Conservation (phyloP, 495 filamentous ascomycete species). For the Tuber melanosporum region DNA sequence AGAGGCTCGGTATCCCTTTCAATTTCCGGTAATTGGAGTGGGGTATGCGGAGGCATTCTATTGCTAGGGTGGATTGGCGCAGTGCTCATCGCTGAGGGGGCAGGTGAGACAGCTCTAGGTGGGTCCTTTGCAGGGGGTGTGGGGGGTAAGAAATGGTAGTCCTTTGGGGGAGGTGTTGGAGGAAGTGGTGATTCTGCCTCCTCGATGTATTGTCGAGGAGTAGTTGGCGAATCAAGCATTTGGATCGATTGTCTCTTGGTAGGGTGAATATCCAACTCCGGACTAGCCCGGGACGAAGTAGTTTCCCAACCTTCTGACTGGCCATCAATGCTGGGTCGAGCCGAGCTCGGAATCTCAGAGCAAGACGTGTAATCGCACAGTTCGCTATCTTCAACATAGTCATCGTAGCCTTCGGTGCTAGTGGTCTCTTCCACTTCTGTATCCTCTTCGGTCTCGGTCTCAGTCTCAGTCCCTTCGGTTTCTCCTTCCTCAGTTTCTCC, state of each 20-base stretch:
- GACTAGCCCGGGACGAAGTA: constrained; percentile 36
- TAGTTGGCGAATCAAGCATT: constrained; percentile 37
- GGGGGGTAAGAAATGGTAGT: constrained; percentile 37
- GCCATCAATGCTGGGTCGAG: constrained; percentile 28
- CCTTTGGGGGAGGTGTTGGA: constrained; percentile 41
- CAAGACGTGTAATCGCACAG: constrained; percentile 41
- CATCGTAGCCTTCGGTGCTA: constrained; percentile 15
- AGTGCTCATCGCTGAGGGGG: constrained; percentile 30
- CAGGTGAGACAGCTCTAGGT: constrained; percentile 34
- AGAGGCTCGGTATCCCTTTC: constrained; percentile 40
- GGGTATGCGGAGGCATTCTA: constrained; percentile 36
- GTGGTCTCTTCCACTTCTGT: constrained; percentile 30
- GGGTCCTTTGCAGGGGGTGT: constrained; percentile 38
- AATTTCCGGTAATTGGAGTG: constrained; percentile 39
- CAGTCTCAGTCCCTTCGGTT: constrained; percentile 9
- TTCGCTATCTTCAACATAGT: constrained; percentile 36
- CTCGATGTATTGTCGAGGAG: constrained; percentile 38
- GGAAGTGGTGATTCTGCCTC: constrained; percentile 35
- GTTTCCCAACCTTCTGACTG: constrained; percentile 29
- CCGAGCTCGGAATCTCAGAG: constrained; percentile 35
- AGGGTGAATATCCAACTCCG: constrained; percentile 33
- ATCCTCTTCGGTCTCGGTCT: constrained; percentile 28
- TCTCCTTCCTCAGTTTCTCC: constrained; percentile 22
- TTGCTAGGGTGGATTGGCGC: constrained; percentile 25
- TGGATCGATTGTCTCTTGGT: constrained; percentile 28